Conservation (phyloP, 2,329 filamentous ascomycete species). For the Verticillium tricorpus region DNA sequence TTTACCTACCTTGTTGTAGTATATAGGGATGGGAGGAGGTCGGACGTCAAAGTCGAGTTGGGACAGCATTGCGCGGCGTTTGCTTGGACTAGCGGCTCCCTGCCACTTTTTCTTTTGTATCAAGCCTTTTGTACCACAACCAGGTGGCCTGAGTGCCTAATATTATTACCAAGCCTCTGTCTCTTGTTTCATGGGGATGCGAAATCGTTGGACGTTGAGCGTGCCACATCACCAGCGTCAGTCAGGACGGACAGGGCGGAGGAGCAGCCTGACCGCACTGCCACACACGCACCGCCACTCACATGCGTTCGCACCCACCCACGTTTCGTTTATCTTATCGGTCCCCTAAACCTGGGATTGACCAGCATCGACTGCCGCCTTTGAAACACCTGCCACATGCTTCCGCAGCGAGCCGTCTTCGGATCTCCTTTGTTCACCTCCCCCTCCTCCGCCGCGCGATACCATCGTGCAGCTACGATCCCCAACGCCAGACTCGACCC, state of each 20-base stretch:
- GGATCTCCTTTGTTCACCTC: background rate
- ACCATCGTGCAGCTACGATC: background rate
- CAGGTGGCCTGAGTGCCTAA: background rate
- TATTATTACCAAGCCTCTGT: background rate
- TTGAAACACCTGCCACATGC: background rate
- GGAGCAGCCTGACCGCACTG: background rate
- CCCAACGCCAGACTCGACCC: background rate
- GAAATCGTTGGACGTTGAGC: too few species aligned
- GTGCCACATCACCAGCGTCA: background rate
- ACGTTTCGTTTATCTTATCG: background rate
- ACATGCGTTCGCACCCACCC: background rate
- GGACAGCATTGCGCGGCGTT: constrained; percentile 11
- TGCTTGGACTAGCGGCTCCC: background rate
- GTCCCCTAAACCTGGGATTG: background rate
- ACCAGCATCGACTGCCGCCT: background rate
- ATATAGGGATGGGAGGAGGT: background rate
- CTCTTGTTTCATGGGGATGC: background rate
- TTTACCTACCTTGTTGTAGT: background rate
- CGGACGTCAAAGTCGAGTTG: background rate
- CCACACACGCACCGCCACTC: too few species aligned
- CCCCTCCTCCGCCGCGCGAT: background rate
- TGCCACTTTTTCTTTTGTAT: background rate
- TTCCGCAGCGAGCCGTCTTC: background rate
- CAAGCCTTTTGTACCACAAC: background rate
- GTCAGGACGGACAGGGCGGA: background rate